Evolutionary conservation across 108 stramenopile species (phyloP), one percentile per base, ranked within the genome.

Genomic region (Mediolabrus comicus): DNA sequence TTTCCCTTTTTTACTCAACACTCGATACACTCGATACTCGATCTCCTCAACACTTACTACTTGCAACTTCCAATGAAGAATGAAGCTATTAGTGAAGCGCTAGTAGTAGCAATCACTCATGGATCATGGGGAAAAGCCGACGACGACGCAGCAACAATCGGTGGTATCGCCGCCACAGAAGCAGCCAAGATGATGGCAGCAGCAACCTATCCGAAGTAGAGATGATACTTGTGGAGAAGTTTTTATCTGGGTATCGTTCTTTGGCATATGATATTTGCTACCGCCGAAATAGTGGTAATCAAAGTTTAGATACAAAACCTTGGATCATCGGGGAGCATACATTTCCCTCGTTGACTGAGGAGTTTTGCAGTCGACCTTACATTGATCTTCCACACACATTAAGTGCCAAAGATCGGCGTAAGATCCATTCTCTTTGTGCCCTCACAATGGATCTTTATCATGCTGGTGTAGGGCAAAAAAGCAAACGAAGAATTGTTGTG

Each of bases 341-440:
- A 29, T 80, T 90, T 57, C 79, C 84, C 7, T 13, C 58, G 17
- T 72, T 93, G 53, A 84, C 72, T 14, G 22, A 30, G 12, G 64
- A 72, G 16, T 26, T 61, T 0, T 74, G 88, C 29, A 30, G 30
- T 58, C 69, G 59, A 25, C 89, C 92, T 0, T 93, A 78, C 43
- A 34, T 92, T 60, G 77, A 77, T 10, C 69, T 95, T 7, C 91
- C 93, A 8, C 64, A 58, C 33, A 72, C 72, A 22, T 54, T 95
- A 7, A 75, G 67, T 11, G 13, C 53, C 16, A 84, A 87, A 30
- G 82, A 95, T 57, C 87, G 93, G 13, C 59, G 73, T 12, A 55
- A 64, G 3, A 80, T 95, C 28, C 90, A 95, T 69, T 71, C 82
- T 31, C 31, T 87, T 2, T 91, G 90, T 41, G 57, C 65, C 6